A percentile compares a stretch with the other conserved stretches of the same genome.
phyloP scores from a whole-genome alignment of 768 basidiomycete species.

The Xerocomellus chrysenteron region DNA sequence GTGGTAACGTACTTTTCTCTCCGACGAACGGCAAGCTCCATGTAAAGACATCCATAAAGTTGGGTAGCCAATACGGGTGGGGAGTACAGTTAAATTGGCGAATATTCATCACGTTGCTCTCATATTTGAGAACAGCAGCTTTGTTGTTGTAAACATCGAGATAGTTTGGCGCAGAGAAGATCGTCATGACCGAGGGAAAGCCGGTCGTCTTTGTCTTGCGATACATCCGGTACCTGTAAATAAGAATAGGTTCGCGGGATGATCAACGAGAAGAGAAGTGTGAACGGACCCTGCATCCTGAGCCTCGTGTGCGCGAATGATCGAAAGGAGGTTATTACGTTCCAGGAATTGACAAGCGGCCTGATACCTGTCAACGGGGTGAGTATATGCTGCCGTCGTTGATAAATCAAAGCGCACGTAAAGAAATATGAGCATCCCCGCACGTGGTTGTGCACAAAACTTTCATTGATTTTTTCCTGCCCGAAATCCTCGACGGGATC shows the following conservation, averaged over 20 bases:
- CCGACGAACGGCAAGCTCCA: conserved; percentile 99
- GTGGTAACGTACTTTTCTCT: conserved; percentile 73
- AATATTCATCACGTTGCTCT: conserved; percentile 98
- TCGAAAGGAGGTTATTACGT: conserved; percentile 92
- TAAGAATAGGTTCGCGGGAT: background rate
- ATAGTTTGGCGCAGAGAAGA: conserved; percentile 98
- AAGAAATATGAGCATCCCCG: conserved; percentile 97
- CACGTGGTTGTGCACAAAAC: conserved; percentile 94
- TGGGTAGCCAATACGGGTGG: conserved; percentile 97
- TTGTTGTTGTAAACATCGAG: conserved; percentile 99
- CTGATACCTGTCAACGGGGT: conserved; percentile 63
- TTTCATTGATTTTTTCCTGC: conserved; percentile 85
- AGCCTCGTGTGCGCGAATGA: conserved; percentile 97
- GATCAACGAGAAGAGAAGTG: background rate
- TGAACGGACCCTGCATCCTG: conserved; percentile 89
- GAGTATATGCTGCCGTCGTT: background rate
- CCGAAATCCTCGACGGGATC: conserved; percentile 99
- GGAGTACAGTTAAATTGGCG: conserved; percentile 97
- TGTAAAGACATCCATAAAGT: conserved; percentile 99
- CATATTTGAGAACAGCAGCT: conserved; percentile 97
- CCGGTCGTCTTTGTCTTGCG: conserved; percentile 97
- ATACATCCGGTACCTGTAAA: conserved; percentile 89
- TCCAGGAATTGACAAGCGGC: conserved; percentile 98
- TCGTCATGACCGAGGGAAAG: conserved; percentile 99
- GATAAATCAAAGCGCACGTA: conserved; percentile 48